Percentiles rank a stretch among this genome's conserved stretches.
Conservation (phyloP, 2,329 filamentous ascomycete genomes). For the Colletotrichum scovillei region DNA sequence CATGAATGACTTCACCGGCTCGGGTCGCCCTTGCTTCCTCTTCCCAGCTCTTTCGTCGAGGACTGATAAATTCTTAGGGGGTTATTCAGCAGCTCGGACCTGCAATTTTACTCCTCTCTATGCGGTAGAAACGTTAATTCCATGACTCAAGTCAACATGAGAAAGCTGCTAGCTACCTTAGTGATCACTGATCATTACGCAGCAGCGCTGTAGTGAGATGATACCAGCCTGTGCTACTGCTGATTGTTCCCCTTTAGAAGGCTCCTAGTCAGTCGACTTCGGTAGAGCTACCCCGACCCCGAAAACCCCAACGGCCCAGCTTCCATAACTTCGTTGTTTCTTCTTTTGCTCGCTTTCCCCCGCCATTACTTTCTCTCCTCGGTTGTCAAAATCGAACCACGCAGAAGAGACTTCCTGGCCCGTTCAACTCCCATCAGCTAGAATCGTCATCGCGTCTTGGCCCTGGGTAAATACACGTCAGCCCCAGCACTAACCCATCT, state of each 20-base stretch:
- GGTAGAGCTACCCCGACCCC: background rate
- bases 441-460: slow-evolving; percentile 15
- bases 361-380: background rate
- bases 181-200: background rate
- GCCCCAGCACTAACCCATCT: background rate
- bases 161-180: background rate
- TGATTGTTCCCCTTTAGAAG: no score
- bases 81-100: background rate
- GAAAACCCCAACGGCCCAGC: background rate
- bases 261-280: background rate
- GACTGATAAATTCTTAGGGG: background rate
- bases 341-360: background rate
- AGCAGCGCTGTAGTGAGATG: background rate
- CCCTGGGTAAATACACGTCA: slow-evolving; percentile 9
- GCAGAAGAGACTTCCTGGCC: background rate
- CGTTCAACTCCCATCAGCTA: background rate
- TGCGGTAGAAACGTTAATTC: background rate
- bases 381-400: slow-evolving; percentile 11
- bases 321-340: background rate
- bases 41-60: background rate
- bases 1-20: background rate
- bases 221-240: background rate
- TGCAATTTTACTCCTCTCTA: background rate
- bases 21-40: background rate
- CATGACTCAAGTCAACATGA: slow-evolving; percentile 4